Evolutionary conservation across 495 filamentous ascomycete genomes (phyloP), one percentile per base, ranked within the genome.

Genomic region (Xylona heveae): DNA sequence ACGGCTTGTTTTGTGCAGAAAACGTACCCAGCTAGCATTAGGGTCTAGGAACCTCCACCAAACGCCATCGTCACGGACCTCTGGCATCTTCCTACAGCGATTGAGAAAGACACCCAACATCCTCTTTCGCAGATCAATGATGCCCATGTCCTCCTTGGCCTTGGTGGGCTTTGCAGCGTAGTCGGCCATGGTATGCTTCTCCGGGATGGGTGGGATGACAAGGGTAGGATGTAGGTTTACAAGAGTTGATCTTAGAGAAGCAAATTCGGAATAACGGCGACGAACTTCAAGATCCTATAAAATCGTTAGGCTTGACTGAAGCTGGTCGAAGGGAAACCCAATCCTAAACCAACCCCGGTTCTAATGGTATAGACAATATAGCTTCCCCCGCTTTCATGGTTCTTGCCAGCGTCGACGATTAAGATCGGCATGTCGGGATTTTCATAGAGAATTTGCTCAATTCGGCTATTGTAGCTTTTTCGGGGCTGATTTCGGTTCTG

Each of bases 1-100:
- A 29, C 12, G 26, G 20, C 6, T 19, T 33, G 31, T 10, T 7
- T 13, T 31, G 14, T 16, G 7, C 18, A 6, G 13, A n/a, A 3
- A 19, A 53, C 63, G 23, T 65, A 94, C 84, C 88, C 88, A 97
- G 73, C 88, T 97, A 13, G 84, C 80, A 50, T 97, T 94, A 3
- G 88, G 85, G 45, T 97, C 88, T 7, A 97, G 59, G 46, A 97
- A 97, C 38, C 80, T 77, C 80, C 85, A 92, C 71, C 83, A 91
- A 9, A 95, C 82, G 5, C 83, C 85, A 47, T 95, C 90, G 35
- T 90, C 78, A 19, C 78, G 66, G 23, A 97, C 73, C 37, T 92
- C 80, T 44, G 83, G 77, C 88, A 95, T 94, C 38, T 66, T 62
- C 27, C 81, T 66, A 51, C 88, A 97, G 20, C 88, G 66, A 45